Evolutionary conservation across 345 rosid species (phyloP), one percentile per base, ranked within the genome.

Genomic region (Toxicodendron radicans): DNA sequence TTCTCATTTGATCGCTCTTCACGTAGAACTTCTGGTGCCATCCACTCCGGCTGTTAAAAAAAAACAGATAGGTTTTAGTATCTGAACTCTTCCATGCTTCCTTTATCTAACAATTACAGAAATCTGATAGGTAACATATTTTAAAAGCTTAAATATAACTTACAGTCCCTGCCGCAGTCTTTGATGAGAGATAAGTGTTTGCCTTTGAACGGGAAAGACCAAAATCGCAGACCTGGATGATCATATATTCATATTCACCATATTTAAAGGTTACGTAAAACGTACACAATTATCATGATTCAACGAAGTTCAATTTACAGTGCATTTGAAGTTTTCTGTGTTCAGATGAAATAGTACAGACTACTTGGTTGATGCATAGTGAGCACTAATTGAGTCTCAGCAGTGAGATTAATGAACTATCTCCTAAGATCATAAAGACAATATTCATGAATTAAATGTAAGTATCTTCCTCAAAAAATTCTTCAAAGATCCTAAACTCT

Each of bases 11-110:
- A 84, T 64, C 75, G 84, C 54, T 87, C 90, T 68, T 83, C 79
- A 16, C 87, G 78, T 3, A 87, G 84, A 64, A 87, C 83, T 85
- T 87, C 90, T 30, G 90, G 90, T 48, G 88, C 90, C 90, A 87
- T 87, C 90, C 90, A 87, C 78, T 85, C 88, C 35, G 87, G 90
- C 90, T 87, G 58, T 58, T 51, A 65, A 70, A 71, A 59, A 64
- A 69, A 71, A 48, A 30, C 51, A 49, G n/a, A 73, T 21, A 68
- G 56, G 35, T 32, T 58, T 68, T 56, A 59, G 51, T 64, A 45
- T 38, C 52, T 33, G 21, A 64, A 57, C 49, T 27, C 8, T 65
- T 54, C 17, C 23, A 58, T 52, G 48, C 73, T 56, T 57, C 43
- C 20, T 24, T 27, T 57, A n/a, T 20, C 60, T 57, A 45, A 43